Base-by-base conservation (phyloP, 2,329 filamentous ascomycete species). In the Cladosporium halotolerans region DNA sequence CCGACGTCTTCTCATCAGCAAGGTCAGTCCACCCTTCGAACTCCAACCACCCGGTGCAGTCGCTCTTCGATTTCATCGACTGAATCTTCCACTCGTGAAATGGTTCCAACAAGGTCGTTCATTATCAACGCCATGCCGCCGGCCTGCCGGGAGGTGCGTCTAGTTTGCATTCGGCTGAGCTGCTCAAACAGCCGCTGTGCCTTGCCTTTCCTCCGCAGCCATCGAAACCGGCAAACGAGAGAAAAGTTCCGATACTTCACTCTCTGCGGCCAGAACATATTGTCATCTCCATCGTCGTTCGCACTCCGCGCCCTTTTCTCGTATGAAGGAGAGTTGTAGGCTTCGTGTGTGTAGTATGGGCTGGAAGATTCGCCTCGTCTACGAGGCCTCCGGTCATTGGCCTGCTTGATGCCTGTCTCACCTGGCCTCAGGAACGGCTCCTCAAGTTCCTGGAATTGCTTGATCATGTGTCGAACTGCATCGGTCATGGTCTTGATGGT, bases 401-500 rank as follows among this genome's bases (percentile, higher is more conserved):
- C 55, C 3, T 54, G 60, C 3, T 47, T 54, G 31, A 67, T 65
- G 2, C 62, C 62, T 13, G 57, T 56, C 28, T 59, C 50, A 4
- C 64, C 63, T 1, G 52, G 46, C 40, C 60, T 58, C 10, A 75
- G 56, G 44, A 75, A 75, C 0, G 69, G 67, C 45, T 60, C 54
- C 58, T 75, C 72, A 4, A 74, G 54, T 1, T 57, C 56, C 33
- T 67, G 60, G 45, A 73, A 74, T 13, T 62, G 58, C 31, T 63
- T 60, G 41, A 71, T 68, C 54, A 74, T 63, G 36, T 68, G 60
- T 41, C 63, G 62, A 3, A 74, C 49, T 1, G 63, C 63, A 46
- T 68, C 62, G 3, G 63, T 62, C 67, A 73, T 67, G 1, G 68
- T 68, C 38, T 65, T 63, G 13, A 73, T 53, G 13, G 65, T 62